A percentile compares a stretch with the other conserved stretches of the same genome.
phyloP scores from a whole-genome alignment of 2,329 filamentous ascomycete species.

The Neofusicoccum kwambonambiense region DNA sequence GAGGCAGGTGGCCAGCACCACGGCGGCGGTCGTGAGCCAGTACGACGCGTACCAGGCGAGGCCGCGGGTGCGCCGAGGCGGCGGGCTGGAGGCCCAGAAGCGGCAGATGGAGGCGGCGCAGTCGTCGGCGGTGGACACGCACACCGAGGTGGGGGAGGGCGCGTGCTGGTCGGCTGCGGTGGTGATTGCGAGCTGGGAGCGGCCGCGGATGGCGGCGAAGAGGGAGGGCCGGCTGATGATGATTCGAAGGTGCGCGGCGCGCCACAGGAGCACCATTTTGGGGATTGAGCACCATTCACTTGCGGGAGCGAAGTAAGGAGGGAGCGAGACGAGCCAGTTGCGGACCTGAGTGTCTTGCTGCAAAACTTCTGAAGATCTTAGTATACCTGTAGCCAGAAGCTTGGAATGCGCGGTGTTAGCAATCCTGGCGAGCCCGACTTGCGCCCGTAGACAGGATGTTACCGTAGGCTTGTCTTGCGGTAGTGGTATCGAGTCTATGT shows the following conservation, averaged over 20 bases:
- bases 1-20: not conserved
- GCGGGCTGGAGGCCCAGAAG: not conserved
- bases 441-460: not conserved
- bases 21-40: not conserved
- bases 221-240: not conserved
- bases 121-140: not conserved
- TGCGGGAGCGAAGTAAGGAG: not conserved
- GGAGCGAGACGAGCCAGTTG: not conserved
- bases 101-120: not conserved
- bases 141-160: not conserved
- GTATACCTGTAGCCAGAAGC: not conserved
- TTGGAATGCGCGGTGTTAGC: not conserved
- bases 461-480: not conserved
- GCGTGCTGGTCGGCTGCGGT: not conserved
- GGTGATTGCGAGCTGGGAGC: not conserved
- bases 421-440: not conserved
- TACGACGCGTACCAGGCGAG: conserved; percentile 2
- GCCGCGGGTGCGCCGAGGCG: not conserved
- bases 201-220: not conserved
- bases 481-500: not conserved
- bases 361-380: not conserved
- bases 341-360: not conserved
- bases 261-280: conserved; percentile 2
- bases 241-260: not conserved
- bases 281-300: not conserved